These are phyloP conservation scores for Petasospora rhodanensis DNA, from an alignment of 1,139 yeast species.

Conservation along the genomic window DNA sequence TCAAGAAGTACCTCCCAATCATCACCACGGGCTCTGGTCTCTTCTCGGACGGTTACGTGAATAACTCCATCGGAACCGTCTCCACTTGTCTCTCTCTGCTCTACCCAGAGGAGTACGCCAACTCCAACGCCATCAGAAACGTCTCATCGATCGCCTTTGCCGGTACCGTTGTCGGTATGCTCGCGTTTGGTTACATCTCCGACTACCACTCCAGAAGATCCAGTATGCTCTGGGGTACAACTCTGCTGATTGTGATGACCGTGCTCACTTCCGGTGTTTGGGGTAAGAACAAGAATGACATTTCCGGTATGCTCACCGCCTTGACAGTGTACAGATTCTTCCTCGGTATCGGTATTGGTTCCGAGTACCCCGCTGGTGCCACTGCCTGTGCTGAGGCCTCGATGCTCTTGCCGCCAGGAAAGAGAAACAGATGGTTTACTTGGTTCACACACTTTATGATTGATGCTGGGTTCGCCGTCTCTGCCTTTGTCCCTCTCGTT, in stretches of 20 bases:
- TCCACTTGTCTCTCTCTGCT: constrained; percentile 59
- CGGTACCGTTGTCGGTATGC: constrained; percentile 88
- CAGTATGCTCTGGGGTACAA: constrained; percentile 76
- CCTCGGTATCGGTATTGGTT: constrained; percentile 80
- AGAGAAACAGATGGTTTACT: constrained; percentile 82
- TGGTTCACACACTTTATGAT: constrained; percentile 90
- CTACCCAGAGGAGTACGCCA: constrained; percentile 58
- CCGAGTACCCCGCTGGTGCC: constrained; percentile 92
- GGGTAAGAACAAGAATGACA: constrained; percentile 47
- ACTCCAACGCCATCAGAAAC: constrained; percentile 67
- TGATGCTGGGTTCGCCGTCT: constrained; percentile 79
- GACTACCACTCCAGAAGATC: constrained; percentile 74
- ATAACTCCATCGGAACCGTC: constrained; percentile 76
- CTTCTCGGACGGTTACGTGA: constrained; percentile 87
- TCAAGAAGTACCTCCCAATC: constrained; percentile 58
- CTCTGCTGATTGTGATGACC: constrained; percentile 68
- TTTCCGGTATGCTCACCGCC: constrained; percentile 73
- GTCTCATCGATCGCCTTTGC: constrained; percentile 87
- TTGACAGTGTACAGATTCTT: constrained; percentile 82
- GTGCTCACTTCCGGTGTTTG: constrained; percentile 80
- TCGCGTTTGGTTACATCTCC: constrained; percentile 71
- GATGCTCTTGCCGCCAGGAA: constrained; percentile 68
- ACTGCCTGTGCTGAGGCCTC: constrained; percentile 94
- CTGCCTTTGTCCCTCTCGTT: constrained; percentile 84
- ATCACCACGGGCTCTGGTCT: constrained; percentile 88